Base-by-base conservation (phyloP, 208 protist genomes). In the Wallacemonas sp. region DNA sequence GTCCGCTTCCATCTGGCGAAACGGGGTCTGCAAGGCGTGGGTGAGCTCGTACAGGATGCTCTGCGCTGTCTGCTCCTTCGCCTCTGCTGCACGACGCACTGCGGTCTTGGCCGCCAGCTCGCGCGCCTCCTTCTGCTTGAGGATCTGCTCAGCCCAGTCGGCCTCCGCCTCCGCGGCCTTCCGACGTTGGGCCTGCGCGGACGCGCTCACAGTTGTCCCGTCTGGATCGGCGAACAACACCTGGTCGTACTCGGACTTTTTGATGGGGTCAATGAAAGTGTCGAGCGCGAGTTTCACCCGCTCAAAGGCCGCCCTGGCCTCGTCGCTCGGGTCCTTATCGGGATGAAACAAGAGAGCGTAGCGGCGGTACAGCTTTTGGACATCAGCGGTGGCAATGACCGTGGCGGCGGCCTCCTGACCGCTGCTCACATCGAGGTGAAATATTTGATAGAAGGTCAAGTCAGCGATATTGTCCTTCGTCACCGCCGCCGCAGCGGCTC, bases 291-390 rank as follows among this genome's bases (percentile, higher is more conserved):
- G 57, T 54, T 81, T 81, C 7, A 95, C 74, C 20, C 71, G 57
- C 46, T 85, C 81, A 67, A 95, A 95, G 22, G 84, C 89, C 22
- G 59, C 59, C 1, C 82, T 72, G 10, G 89, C 89, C n/a, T 26
- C 82, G 8, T 70, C 73, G 8, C 80, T 87, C 57, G 71, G 54
- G 64, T 95, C 89, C 74, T 95, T 95, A 72, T 95, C 89, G 11
- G 89, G 89, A 65, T 95, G 89, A 61, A 95, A 95, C 26, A 83
- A 66, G 11, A 95, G 71, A 11, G 82, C 86, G 36, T 85, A 77
- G 18, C 86, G 86, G 22, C 89, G 86, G 72, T 91, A 92, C n/a
- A 59, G 52, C 31, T 59, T 59, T 29, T 74, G 69, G 2, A 81
- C 55, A 22, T 54, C 18, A 29, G 42, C n/a, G 2, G 70, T 41